Evolutionary conservation across 371 early-diverging fungal genomes (phyloP).

Genomic region (Mortierella sp.): DNA sequence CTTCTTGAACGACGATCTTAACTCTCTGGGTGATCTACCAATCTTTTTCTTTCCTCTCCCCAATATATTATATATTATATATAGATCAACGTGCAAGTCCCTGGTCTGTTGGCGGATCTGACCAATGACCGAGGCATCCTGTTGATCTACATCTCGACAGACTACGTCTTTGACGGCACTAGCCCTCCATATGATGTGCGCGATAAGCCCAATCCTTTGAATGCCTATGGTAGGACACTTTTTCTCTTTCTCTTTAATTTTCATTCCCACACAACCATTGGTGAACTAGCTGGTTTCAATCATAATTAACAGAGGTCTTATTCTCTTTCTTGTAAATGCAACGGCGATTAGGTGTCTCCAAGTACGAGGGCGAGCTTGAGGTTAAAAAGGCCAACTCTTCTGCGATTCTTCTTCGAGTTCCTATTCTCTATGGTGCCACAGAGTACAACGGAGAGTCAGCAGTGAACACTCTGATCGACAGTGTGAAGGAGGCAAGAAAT

Average conservation of each 20-base stretch:
- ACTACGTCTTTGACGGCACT: conserved; percentile 92
- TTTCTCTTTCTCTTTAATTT: too few relatives aligned
- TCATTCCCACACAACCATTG: not conserved
- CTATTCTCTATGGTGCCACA: conserved; percentile 80
- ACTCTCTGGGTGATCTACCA: too few relatives aligned
- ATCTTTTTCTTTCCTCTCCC: not conserved
- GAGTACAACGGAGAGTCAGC: conserved; percentile 81
- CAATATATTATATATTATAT: not conserved
- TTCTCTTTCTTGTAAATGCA: not conserved
- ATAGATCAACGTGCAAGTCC: conserved; percentile 75
- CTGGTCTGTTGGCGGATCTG: conserved; percentile 65
- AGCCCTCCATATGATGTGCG: conserved; percentile 79
- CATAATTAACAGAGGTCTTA: not conserved
- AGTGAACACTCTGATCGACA: conserved; percentile 76
- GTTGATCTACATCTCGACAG: conserved; percentile 89
- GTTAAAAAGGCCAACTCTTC: conserved; percentile 62
- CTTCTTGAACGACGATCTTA: not conserved
- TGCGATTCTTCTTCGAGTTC: conserved; percentile 81
- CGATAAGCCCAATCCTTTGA: conserved; percentile 80
- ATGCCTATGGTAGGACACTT: conserved; percentile 71
- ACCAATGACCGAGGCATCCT: conserved; percentile 60
- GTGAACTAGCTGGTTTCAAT: not conserved
- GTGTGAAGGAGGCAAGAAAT: conserved; percentile 58
- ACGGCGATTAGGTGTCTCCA: conserved; percentile 65
- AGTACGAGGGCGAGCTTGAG: conserved; percentile 79